Percentiles rank a stretch among this genome's conserved stretches.
These are phyloP conservation scores for Echinosphaeria canescens DNA, from an alignment of 2,329 filamentous ascomycete genomes.

Conservation along the genomic window DNA sequence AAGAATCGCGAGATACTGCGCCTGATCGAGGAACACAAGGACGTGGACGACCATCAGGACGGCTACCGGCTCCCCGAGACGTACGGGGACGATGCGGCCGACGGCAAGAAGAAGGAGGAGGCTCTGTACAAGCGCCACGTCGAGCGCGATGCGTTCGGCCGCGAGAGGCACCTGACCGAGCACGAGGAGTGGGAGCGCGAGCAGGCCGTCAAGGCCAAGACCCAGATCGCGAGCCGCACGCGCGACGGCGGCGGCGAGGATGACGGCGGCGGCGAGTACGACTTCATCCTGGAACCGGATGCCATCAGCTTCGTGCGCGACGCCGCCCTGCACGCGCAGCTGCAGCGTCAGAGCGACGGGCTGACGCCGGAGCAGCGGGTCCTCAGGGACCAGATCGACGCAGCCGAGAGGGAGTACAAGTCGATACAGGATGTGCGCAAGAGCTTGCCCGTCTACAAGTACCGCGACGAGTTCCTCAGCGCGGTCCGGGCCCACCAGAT, in stretches of 20 bases:
- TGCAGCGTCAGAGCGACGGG: slow-evolving; percentile 11
- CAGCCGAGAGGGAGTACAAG: slow-evolving; percentile 69
- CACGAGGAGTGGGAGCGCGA: slow-evolving; percentile 93
- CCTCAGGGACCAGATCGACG: slow-evolving; percentile 63
- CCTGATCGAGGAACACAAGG: slow-evolving; percentile 63
- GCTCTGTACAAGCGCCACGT: slow-evolving; percentile 81
- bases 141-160: slow-evolving; percentile 67
- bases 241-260: slow-evolving; percentile 56
- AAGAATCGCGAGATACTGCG: slow-evolving; percentile 68
- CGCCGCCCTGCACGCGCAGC: slow-evolving; percentile 4
- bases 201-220: slow-evolving; percentile 70
- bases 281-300: slow-evolving; percentile 79
- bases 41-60: slow-evolving; percentile 80
- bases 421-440: slow-evolving; percentile 86
- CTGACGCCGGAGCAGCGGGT: slow-evolving; percentile 61
- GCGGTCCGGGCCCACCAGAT: slow-evolving; percentile 75
- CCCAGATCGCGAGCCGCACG: slow-evolving; percentile 58
- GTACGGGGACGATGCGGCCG: slow-evolving; percentile 71
- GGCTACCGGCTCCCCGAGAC: slow-evolving; percentile 89
- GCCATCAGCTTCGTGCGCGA: slow-evolving; percentile 9
- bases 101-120: slow-evolving; percentile 70
- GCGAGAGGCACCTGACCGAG: slow-evolving; percentile 80
- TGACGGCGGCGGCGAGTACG: slow-evolving; percentile 65
- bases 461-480: slow-evolving; percentile 66
- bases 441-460: slow-evolving; percentile 74